Conservation (phyloP, 2,329 filamentous ascomycete genomes). For the Cladophialophora exuberans region DNA sequence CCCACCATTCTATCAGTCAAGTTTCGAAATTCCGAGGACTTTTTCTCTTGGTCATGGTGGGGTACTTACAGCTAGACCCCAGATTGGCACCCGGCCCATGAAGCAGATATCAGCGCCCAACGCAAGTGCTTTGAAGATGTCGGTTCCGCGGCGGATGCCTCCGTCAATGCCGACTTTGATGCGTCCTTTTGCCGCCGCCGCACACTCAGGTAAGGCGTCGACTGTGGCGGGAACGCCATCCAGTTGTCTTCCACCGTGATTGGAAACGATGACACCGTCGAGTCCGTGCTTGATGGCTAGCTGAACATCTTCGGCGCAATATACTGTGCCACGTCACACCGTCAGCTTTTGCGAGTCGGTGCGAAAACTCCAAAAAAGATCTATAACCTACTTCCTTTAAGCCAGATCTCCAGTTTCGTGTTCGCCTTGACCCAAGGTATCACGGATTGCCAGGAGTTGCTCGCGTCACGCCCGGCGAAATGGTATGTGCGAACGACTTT, state of each 20-base stretch:
- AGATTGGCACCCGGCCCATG: slow-evolving; percentile 40
- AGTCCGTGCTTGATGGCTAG: slow-evolving; percentile 18
- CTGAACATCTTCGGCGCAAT: slow-evolving; percentile 19
- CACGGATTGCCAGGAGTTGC: slow-evolving; percentile 53
- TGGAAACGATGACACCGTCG: slow-evolving; percentile 23
- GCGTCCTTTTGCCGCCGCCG: slow-evolving; percentile 31
- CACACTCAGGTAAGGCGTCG: slow-evolving; percentile 19
- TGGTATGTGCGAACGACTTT: not conserved
- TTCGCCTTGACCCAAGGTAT: slow-evolving; percentile 54
- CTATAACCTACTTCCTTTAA: slow-evolving; percentile 34
- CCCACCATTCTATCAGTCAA: not conserved
- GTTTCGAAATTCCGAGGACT: too few relatives aligned
- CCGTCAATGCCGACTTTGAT: slow-evolving; percentile 33
- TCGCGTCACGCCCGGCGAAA: slow-evolving; percentile 41
- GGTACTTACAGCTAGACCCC: slow-evolving; percentile 30
- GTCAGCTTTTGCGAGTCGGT: not conserved
- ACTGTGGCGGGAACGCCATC: slow-evolving; percentile 22
- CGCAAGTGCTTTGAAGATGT: slow-evolving; percentile 43
- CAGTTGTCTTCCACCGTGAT: slow-evolving; percentile 26
- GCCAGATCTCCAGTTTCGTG: slow-evolving; percentile 32
- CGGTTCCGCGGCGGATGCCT: slow-evolving; percentile 39
- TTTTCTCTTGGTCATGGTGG: too few relatives aligned
- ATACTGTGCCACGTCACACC: too few relatives aligned
- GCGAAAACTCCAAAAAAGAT: slow-evolving; percentile 27
- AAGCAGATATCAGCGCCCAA: slow-evolving; percentile 40